Evolutionary conservation across 2,329 filamentous ascomycete genomes (phyloP), one percentile per base, ranked within the genome.

Genomic region (Drechslerella dactyloides): DNA sequence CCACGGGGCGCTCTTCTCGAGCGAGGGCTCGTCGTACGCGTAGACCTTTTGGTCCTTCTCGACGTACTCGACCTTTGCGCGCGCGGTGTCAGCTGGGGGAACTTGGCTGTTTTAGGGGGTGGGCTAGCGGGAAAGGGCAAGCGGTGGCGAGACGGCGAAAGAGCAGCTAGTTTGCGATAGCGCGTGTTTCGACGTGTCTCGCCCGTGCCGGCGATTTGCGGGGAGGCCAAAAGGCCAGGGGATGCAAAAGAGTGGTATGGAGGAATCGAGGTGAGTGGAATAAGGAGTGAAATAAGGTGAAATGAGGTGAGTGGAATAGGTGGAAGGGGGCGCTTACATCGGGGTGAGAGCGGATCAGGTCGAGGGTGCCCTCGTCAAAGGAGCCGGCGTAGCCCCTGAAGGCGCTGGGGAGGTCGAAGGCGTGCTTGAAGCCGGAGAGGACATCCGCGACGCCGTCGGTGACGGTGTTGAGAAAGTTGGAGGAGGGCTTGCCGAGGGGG

Each of bases 1-100:
- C 94, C 96, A 99, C n/a, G 94, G 94, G 75, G 96, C 90, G 80
- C 91, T 89, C 85, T 91, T 94, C 87, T 99, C 91, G 6, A 86
- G 84, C 79, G 89, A 85, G 75, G 81, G 79, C 19, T 82, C 64
- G 1, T 81, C 81, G 82, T 96, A 86, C 65, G 91, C 91, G 83
- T 92, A 91, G 77, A 99, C 94, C 76, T 94, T 85, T 56, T 91
- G 93, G 82, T 99, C 94, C 78, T 88, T 90, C 86, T 99, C 94
- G 79, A 99, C 90, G 81, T 91, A 96, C 78, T 96, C 93, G 79
- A 99, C 90, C 94, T 99, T 79, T 40, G 15, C 23, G 44, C 2
- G 19, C 13, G 15, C 11, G 42, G 11, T 19, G 17, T 30, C 52
- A 23, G 27, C 65, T 76, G 73, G 74, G 70, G 50, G 24, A 13